phyloP scores from a whole-genome alignment of 73 alveolate species.

The Breviolum minutum region DNA sequence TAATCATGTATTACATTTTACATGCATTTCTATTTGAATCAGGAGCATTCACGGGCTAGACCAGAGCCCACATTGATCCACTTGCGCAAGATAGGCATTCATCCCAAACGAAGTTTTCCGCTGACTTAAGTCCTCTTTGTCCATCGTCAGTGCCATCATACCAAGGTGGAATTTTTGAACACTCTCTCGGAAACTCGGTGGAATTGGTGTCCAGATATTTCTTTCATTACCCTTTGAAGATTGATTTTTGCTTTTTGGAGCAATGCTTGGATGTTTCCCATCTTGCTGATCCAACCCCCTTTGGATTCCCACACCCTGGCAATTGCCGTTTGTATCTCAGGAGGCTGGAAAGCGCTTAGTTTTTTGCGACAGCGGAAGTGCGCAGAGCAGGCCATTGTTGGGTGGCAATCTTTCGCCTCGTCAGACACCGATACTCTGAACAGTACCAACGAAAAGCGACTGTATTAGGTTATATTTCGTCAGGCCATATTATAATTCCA shows the following conservation, averaged over 20 bases:
- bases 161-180: conserved; percentile 18
- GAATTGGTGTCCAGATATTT: background rate
- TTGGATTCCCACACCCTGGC: background rate
- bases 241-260: background rate
- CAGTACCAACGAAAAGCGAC: background rate
- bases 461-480: background rate
- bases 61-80: no score
- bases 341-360: conserved; percentile 26
- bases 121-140: background rate
- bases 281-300: background rate
- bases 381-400: background rate
- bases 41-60: no score
- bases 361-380: conserved; percentile 11
- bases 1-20: background rate
- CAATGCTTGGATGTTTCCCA: background rate
- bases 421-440: no score
- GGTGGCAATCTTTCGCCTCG: background rate
- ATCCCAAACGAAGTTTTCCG: no score
- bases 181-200: background rate
- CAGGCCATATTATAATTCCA: no score
- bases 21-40: background rate
- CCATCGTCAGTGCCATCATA: background rate
- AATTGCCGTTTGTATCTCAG: background rate
- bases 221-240: background rate
- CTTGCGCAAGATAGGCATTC: no score